Evolutionary conservation across 2,329 filamentous ascomycete species (phyloP).

Genomic region (Blastomyces parvus): DNA sequence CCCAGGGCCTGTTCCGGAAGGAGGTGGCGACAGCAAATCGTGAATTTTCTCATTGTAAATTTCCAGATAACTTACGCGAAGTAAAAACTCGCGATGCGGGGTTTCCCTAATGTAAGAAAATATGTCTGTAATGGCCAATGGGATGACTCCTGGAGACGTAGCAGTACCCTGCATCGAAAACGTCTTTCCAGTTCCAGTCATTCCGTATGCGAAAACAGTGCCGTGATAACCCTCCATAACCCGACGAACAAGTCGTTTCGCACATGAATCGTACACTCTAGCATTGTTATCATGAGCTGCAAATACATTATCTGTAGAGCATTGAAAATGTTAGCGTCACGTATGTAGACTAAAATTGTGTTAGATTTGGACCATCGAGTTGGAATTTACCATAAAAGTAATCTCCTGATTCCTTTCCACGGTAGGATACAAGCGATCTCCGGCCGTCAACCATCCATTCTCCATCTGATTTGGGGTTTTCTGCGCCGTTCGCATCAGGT

Average conservation of each 20-base stretch:
- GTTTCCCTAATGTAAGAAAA: conserved; percentile 99
- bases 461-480: conserved; percentile 55
- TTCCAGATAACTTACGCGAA: conserved; percentile 94
- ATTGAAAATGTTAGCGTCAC: neutral
- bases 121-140: conserved; percentile 93
- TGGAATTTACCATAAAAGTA: conserved; percentile 67
- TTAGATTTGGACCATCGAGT: neutral
- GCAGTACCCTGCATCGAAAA: conserved; percentile 99
- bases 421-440: conserved; percentile 69
- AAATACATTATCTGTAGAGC: conserved; percentile 78
- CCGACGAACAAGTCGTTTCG: conserved; percentile 84
- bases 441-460: conserved; percentile 92
- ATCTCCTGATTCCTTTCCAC: conserved; percentile 82
- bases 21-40: conserved; percentile 73
- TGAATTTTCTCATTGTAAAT: conserved; percentile 99
- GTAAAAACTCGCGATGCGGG: conserved; percentile 81
- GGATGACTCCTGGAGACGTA: conserved; percentile 90
- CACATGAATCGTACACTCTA: conserved; percentile 85
- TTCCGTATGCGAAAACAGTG: conserved; percentile 96
- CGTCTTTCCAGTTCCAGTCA: conserved; percentile 98
- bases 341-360: too few species aligned
- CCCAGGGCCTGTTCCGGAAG: conserved; percentile 44
- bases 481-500: conserved; percentile 62
- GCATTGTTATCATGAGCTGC: conserved; percentile 87
- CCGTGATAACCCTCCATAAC: conserved; percentile 99